Conservation (phyloP, 108 stramenopile genomes). For the Cylindrotheca closterium region DNA sequence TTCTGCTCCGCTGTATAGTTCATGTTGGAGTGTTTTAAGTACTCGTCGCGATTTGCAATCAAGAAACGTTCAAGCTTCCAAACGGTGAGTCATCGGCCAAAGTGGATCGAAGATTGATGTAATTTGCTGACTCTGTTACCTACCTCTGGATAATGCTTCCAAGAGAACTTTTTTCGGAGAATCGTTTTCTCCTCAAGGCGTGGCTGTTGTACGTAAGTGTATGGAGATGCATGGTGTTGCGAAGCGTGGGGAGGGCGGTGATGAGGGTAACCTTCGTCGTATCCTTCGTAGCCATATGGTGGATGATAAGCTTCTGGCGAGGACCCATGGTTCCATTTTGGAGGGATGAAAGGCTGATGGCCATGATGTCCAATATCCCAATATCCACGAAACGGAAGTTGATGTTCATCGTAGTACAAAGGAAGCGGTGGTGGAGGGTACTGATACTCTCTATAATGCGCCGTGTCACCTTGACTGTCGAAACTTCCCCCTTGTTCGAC, state of each 20-base stretch:
- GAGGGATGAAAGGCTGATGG: conserved; percentile 1
- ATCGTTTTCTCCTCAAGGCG: conserved; percentile 57
- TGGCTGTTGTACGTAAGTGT: conserved; percentile 53
- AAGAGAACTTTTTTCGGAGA: conserved; percentile 80
- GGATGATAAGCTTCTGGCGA: conserved; percentile 5
- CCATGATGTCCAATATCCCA: conserved; percentile 1
- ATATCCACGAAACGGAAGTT: neutral
- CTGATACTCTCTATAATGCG: conserved; percentile 6
- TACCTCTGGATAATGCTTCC: conserved; percentile 91
- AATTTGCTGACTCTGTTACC: conserved; percentile 13
- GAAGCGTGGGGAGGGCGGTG: conserved; percentile 4
- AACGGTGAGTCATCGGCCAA: neutral
- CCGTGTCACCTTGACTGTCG: conserved; percentile 27
- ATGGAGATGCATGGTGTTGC: conserved; percentile 20
- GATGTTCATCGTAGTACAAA: conserved; percentile 11
- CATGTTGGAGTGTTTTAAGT: conserved; percentile 77
- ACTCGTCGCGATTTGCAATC: conserved; percentile 84
- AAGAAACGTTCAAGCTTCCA: conserved; percentile 79
- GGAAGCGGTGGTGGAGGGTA: conserved; percentile 12
- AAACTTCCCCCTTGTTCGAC: conserved; percentile 27
- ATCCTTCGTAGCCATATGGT: neutral
- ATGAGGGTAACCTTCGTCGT: neutral
- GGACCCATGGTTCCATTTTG: conserved; percentile 3
- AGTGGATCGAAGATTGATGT: neutral
- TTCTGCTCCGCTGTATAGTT: conserved; percentile 90